Base-by-base conservation (phyloP, 2,329 filamentous ascomycete genomes). In the Colletotrichum sp. region DNA sequence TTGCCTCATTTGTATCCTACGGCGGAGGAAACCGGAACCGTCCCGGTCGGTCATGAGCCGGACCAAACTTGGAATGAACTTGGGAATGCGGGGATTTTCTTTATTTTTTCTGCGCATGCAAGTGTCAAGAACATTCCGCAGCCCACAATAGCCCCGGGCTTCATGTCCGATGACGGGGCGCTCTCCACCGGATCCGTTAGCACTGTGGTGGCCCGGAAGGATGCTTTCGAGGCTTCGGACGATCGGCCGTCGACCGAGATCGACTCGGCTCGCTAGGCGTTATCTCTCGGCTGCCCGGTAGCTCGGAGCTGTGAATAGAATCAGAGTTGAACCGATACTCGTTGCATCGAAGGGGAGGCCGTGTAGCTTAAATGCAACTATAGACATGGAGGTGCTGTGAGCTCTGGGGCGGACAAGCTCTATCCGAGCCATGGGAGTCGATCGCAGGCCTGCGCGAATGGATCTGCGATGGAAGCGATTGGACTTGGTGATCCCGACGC, bases 191-290 rank as follows among this genome's bases (percentile, higher is more conserved):
- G 36, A 21, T 30, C 34, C n/a, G 63, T 21, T 12, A 64, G n/a
- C 13, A 28, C 15, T 21, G 10, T 16, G 49, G 65, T 49, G 63
- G 18, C 18, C 52, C 26, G 34, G 24, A 55, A 71, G 12, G 60
- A 21, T 3, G 44, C 30, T 26, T 26, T 64, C 3, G 30, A 30
- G 36, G 18, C 9, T 66, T 75, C 67, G 67, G 62, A 39, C 32
- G 60, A 71, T 71, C 60, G 36, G 68, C 21, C 49, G 49, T 71
- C 57, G 68, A 30, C 68, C 72, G 72, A 71, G 68, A 66, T 62
- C n/a, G 62, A 30, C 36, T 71, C 60, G 60, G 67, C 44, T 71
- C 32, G 30, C 55, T 21, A 32, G 18, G 10, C n/a, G 59, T 62
- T 62, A 36, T 74, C 59, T 28, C 34, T 67, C 32, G 21, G 52